Evolutionary conservation across 164 flowering plant species (phyloP), one percentile per base, ranked within the genome.

Genomic region (Akebia trifoliata): DNA sequence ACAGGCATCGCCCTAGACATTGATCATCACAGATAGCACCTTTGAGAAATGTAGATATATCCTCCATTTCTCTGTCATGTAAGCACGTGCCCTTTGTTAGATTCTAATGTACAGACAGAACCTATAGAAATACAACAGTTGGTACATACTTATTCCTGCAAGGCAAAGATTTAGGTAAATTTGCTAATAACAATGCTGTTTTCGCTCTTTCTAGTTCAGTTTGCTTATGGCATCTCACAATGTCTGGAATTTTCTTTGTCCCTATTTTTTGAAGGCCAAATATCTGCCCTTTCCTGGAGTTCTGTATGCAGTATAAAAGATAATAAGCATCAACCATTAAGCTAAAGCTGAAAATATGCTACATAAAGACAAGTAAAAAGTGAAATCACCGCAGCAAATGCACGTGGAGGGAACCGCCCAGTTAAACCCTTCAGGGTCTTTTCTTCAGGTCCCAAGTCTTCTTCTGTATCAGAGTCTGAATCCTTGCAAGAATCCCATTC

Each of bases 1-100:
- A 93, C 21, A 93, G 76, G 80, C 99, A 93, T 39, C 96, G 91
- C 10, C 99, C 99, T 42, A 87, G 71, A 67, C 96, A 93, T 36
- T 86, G 82, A 71, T 84, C 86, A 60, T 85, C 89, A 56, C 86
- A 78, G 32, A 86, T 76, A 11, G 92, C 92, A 60, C 85, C 87
- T 72, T 77, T 85, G 31, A 93, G 64, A 70, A 90, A 90, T 61
- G 91, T 28, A 52, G 88, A 74, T 67, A 90, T 87, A 74, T 93
- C 99, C 48, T 84, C 85, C 86, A 93, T 81, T 79, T 93, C 99
- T 73, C 98, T 93, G 70, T 21, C 42, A 73, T 17, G 50, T 49
- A 63, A 44, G 28, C 34, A 53, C 0, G 32, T 53, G 4, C 22
- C 14, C 51, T 20, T 2, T 1, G 38, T 68, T 40, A 57, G 31